Percentiles rank a stretch among this genome's conserved stretches.
These are phyloP conservation scores for Coemansia reversa DNA, from an alignment of 192 early-diverging fungal genomes.

Conservation along the genomic window DNA sequence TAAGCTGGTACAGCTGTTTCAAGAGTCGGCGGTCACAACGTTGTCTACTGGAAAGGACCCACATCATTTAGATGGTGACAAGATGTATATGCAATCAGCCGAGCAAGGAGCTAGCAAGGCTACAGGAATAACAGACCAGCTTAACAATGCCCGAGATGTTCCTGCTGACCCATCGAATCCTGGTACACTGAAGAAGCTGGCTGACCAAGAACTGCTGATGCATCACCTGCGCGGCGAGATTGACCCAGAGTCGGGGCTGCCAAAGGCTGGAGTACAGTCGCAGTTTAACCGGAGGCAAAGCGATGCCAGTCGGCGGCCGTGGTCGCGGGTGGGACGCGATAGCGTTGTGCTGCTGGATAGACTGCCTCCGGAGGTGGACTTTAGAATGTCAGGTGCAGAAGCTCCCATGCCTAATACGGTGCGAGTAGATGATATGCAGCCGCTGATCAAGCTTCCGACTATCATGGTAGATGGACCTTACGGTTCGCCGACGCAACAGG, in stretches of 20 bases:
- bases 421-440: slow-evolving; percentile 18
- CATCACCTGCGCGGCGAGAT: slow-evolving; percentile 40
- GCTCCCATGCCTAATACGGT: slow-evolving; percentile 8
- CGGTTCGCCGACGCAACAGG: slow-evolving; percentile 76
- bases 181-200: slow-evolving; percentile 40
- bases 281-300: slow-evolving; percentile 22
- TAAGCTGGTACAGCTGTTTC: slow-evolving; percentile 53
- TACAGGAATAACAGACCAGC: slow-evolving; percentile 8
- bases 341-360: slow-evolving; percentile 47
- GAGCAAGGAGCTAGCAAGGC: slow-evolving; percentile 12
- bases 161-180: slow-evolving; percentile 12
- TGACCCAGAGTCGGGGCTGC: slow-evolving; percentile 34
- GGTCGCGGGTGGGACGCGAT: slow-evolving; percentile 46
- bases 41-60: slow-evolving; percentile 6
- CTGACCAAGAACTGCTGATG: slow-evolving; percentile 52
- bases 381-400: slow-evolving; percentile 29
- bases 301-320: slow-evolving; percentile 29
- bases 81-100: slow-evolving; percentile 24
- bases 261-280: slow-evolving; percentile 26
- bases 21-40: slow-evolving; percentile 34
- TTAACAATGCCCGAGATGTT: slow-evolving; percentile 3
- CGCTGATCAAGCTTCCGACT: slow-evolving; percentile 52
- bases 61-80: not conserved
- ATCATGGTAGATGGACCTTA: slow-evolving; percentile 78
- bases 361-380: slow-evolving; percentile 44